Percentiles rank a stretch among this genome's conserved stretches.
Evolutionary conservation across 805 yeast species (phyloP).

Genomic region (Lipomyces yamadae): DNA sequence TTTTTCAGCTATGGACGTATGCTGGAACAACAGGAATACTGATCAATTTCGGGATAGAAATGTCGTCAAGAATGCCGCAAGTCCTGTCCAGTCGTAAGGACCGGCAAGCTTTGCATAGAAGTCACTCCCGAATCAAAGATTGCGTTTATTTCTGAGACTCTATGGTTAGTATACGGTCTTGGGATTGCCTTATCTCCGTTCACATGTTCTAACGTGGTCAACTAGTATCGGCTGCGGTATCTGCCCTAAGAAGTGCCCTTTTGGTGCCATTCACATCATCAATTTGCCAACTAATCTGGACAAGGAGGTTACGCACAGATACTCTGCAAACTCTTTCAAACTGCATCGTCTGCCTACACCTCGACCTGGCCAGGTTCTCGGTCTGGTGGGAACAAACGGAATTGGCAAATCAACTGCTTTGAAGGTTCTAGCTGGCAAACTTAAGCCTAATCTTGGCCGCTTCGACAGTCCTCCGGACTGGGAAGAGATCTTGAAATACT

Average conservation of each 20-base stretch:
- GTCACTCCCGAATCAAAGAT: slow-evolving; percentile 88
- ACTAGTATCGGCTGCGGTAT: slow-evolving; percentile 93
- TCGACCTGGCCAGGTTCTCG: slow-evolving; percentile 98
- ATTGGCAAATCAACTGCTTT: slow-evolving; percentile 97
- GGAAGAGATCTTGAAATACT: slow-evolving; percentile 87
- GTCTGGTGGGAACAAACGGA: slow-evolving; percentile 98
- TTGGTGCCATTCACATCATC: slow-evolving; percentile 94
- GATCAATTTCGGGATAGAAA: slow-evolving; percentile 49
- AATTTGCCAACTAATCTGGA: slow-evolving; percentile 96
- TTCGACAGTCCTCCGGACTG: slow-evolving; percentile 97
- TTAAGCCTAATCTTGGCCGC: slow-evolving; percentile 93
- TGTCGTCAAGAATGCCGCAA: slow-evolving; percentile 98
- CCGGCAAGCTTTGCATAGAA: slow-evolving; percentile 97
- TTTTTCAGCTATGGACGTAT: background rate
- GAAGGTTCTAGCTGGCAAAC: slow-evolving; percentile 95
- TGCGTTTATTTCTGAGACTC: slow-evolving; percentile 89
- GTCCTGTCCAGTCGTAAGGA: slow-evolving; percentile 96
- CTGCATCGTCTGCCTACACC: slow-evolving; percentile 97
- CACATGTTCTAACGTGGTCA: background rate
- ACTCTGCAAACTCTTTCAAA: slow-evolving; percentile 96
- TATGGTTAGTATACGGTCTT: slow-evolving; percentile 55
- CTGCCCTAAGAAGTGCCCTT: slow-evolving; percentile 98
- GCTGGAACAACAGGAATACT: background rate
- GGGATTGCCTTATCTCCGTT: background rate
- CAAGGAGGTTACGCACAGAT: slow-evolving; percentile 90